phyloP scores from a whole-genome alignment of 441 rosid genomes.

The Dalechampia spathulata region DNA sequence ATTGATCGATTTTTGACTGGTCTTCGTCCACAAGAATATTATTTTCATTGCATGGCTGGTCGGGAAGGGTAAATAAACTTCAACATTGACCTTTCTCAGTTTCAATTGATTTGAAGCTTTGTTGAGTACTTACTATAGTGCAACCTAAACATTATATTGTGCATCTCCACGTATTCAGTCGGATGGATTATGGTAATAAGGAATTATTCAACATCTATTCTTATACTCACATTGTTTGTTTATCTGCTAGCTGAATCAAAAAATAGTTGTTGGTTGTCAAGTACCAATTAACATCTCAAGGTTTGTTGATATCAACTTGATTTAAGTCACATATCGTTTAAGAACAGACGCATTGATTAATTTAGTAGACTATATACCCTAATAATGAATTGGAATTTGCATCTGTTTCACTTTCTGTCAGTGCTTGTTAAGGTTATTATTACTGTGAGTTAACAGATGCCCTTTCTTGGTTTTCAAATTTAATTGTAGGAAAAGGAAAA shows the following conservation, averaged over 20 bases:
- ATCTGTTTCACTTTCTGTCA: too few relatives aligned
- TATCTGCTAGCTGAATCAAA: neutral
- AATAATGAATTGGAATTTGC: too few relatives aligned
- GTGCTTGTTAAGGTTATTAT: too few relatives aligned
- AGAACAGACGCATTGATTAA: too few relatives aligned
- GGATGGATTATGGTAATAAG: neutral
- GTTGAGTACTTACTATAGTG: neutral
- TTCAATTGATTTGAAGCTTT: neutral
- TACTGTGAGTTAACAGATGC: too few relatives aligned
- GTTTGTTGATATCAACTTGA: too few relatives aligned
- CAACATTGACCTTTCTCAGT: conserved; percentile 3
- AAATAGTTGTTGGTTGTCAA: neutral
- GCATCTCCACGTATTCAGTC: neutral
- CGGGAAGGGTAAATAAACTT: conserved; percentile 81
- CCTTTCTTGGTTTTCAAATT: too few relatives aligned
- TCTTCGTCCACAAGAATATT: conserved; percentile 99
- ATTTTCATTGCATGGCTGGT: conserved; percentile 99
- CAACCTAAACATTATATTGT: neutral
- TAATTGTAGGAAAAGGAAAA: too few relatives aligned
- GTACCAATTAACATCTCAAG: neutral
- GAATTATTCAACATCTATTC: neutral
- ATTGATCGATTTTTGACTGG: conserved; percentile 96
- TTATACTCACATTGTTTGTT: too few relatives aligned
- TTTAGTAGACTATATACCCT: too few relatives aligned
- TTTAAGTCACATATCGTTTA: too few relatives aligned